Evolutionary conservation across 805 yeast genomes (phyloP), one percentile per base, ranked within the genome.

Genomic region (Spathaspora passalidarum): DNA sequence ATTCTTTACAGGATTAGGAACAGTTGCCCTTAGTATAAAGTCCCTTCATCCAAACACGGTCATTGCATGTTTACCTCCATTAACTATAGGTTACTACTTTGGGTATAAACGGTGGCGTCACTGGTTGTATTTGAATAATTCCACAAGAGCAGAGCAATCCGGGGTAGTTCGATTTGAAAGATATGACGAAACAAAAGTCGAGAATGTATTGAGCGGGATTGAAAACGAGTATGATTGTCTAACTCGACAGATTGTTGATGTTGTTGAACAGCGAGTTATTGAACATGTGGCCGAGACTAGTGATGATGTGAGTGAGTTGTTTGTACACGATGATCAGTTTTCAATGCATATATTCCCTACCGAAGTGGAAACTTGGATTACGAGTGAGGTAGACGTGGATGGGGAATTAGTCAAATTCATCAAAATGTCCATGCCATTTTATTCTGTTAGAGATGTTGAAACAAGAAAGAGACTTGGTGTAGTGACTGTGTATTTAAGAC

Each of bases 161-260:
- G 51, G 51, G 21, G 40, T 29, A 10, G 49, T 68, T 21, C 45
- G 53, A 8, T 49, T 65, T n/a, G 44, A 47, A 23, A 48, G 49
- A 20, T 72, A 72, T 52, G 69, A 72, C 49, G 74, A 68, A 47
- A 49, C 61, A 17, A 57, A 54, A 23, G 39, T 66, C 2, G 49
- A 53, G 18, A 62, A 63, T 45, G 71, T 68, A 11, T 18, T 63
- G 13, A 45, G 54, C 14, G 75, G 75, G 4, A 54, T 70, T 18
- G 75, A 71, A 10, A 66, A 57, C 46, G 68, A 67, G 52, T 70
- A 55, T 50, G 75, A 68, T 45, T 57, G 60, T 42, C 65, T 70
- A 48, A 62, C 55, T 36, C 34, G 44, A 6, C 67, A 70, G 45
- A 50, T 69, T 3, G 37, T 62, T 3, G 58, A 62, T 6, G 25